These are phyloP conservation scores for Globisporangium yorkense DNA, from an alignment of 352 stramenopile species.

Conservation along the genomic window DNA sequence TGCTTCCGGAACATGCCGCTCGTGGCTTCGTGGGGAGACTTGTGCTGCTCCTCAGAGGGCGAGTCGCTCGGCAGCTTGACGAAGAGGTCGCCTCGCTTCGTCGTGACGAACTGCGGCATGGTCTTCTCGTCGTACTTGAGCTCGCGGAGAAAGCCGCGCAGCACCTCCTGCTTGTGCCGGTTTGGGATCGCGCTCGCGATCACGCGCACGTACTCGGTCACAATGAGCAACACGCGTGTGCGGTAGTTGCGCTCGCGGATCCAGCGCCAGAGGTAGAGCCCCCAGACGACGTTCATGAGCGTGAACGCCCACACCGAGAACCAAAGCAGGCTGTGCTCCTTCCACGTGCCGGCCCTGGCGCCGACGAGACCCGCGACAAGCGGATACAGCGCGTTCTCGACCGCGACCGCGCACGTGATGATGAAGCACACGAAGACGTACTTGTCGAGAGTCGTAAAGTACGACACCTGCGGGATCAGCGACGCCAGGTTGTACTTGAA, in stretches of 20 bases:
- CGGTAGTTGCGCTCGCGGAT: conserved; percentile 13
- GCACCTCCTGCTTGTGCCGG: conserved; percentile 10
- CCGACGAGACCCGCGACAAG: conserved; percentile 1
- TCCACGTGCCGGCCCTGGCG: neutral
- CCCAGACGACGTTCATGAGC: conserved; percentile 24
- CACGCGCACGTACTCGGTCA: conserved; percentile 20
- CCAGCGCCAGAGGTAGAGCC: conserved; percentile 13
- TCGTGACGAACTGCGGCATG: conserved; percentile 8
- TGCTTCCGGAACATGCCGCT: conserved; percentile 5
- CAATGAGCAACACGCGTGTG: conserved; percentile 7
- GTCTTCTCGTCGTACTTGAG: conserved; percentile 3
- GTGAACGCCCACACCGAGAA: conserved; percentile 19
- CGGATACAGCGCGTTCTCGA: conserved; percentile 26
- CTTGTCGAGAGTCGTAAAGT: conserved; percentile 33
- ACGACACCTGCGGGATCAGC: conserved; percentile 30
- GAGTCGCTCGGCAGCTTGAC: conserved; percentile 15
- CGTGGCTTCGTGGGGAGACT: neutral
- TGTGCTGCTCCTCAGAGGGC: conserved; percentile 4
- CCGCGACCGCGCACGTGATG: conserved; percentile 18
- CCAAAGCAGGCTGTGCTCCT: conserved; percentile 12
- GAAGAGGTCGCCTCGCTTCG: conserved; percentile 10
- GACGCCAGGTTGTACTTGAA: conserved; percentile 31
- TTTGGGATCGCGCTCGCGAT: conserved; percentile 13
- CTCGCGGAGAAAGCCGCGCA: conserved; percentile 7
- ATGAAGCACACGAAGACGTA: conserved; percentile 37